A percentile compares a stretch with the other conserved stretches of the same genome.
These are phyloP conservation scores for Exophiala mesophila DNA, from an alignment of 2,329 filamentous ascomycete genomes.

Conservation along the genomic window DNA sequence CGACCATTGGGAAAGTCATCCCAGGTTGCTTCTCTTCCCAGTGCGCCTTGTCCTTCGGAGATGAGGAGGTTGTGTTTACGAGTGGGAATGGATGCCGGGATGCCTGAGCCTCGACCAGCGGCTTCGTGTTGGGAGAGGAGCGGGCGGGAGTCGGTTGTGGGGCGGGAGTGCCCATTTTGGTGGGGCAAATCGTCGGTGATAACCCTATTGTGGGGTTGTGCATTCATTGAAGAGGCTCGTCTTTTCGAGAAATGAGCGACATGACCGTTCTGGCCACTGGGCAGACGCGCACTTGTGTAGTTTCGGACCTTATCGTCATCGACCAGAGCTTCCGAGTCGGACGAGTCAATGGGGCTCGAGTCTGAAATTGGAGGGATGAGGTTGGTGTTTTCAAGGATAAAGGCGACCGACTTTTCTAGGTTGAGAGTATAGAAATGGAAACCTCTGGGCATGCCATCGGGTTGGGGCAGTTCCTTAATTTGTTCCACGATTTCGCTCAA, in stretches of 20 bases:
- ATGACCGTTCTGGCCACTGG: neutral
- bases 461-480: conserved; percentile 61
- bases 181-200: conserved; percentile 67
- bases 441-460: conserved; percentile 56
- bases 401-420: conserved; percentile 76
- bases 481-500: conserved; percentile 76
- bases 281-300: conserved; percentile 1
- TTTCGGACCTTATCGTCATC: conserved; percentile 31
- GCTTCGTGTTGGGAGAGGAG: conserved; percentile 52
- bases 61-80: conserved; percentile 85
- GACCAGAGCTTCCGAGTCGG: conserved; percentile 46
- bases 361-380: conserved; percentile 61
- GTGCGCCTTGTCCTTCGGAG: conserved; percentile 82
- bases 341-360: conserved; percentile 23
- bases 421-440: conserved; percentile 99
- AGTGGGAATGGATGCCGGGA: conserved; percentile 67
- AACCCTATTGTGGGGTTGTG: conserved; percentile 79
- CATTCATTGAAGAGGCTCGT: conserved; percentile 72
- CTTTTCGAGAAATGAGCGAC: conserved; percentile 41
- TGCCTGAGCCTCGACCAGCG: conserved; percentile 68
- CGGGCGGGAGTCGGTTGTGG: neutral
- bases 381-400: conserved; percentile 80
- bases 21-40: conserved; percentile 95
- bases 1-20: conserved; percentile 96
- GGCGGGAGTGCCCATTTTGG: conserved; percentile 28